Conservation (phyloP, 2,329 filamentous ascomycete genomes). For the Hypoxylon sp. region DNA sequence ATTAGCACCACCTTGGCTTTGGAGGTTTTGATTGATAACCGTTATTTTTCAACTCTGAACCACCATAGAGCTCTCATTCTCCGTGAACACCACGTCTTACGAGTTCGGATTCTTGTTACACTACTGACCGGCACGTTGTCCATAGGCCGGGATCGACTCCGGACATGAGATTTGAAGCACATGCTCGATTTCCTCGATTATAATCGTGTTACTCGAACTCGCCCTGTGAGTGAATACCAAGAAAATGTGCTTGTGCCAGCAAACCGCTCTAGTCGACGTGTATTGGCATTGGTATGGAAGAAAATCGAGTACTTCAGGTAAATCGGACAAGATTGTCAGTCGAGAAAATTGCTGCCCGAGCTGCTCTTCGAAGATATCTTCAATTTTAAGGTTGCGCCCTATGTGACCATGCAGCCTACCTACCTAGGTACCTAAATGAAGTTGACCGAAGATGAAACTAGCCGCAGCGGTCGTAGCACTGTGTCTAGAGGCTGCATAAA, state of each 20-base stretch:
- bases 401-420: conserved; percentile 1
- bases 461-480: conserved; percentile 13
- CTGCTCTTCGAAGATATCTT: no score
- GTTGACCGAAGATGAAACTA: conserved; percentile 8
- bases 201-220: conserved; percentile 3
- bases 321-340: background rate
- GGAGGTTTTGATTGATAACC: conserved; percentile 2
- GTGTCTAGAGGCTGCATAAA: conserved; percentile 23
- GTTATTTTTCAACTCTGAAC: conserved; percentile 6
- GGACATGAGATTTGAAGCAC: conserved; percentile 8
- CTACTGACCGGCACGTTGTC: conserved; percentile 8
- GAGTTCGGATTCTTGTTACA: conserved; percentile 20
- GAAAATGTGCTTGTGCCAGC: background rate
- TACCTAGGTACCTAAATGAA: no score
- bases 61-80: conserved; percentile 8
- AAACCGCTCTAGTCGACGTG: background rate
- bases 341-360: conserved; percentile 1
- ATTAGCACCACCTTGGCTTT: conserved; percentile 6
- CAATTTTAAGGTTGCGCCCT: conserved; percentile 3
- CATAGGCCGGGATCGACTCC: conserved; percentile 11
- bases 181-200: conserved; percentile 6
- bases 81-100: conserved; percentile 2
- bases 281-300: no score
- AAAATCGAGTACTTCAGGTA: background rate
- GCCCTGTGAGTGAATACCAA: background rate